Evolutionary conservation across 2,329 filamentous ascomycete species (phyloP), one percentile per base, ranked within the genome.

Genomic region (Pseudocercospora macadamiae): DNA sequence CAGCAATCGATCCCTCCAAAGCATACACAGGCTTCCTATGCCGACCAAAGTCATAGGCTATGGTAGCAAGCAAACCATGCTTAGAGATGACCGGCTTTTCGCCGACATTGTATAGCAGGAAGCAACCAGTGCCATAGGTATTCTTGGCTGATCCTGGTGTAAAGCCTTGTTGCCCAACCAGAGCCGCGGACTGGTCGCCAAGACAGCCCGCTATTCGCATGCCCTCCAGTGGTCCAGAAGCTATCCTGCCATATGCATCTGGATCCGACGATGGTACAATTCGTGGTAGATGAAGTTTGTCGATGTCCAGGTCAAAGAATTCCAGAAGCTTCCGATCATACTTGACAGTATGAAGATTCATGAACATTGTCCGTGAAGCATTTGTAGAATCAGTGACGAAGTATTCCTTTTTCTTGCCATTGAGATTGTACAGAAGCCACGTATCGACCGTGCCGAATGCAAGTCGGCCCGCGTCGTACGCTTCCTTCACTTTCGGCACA

Each of bases 331-430:
- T 81, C 57, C 91, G 86, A 71, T 95, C 91, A 75, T 96, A 96
- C 68, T 93, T 75, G 60, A 91, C 82, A 8, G 88, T 93, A 67
- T 86, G 83, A 54, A 96, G 81, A 76, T 96, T 91, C 88, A 96
- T 93, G 75, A 96, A 95, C 91, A 96, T 96, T 59, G 92, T 96
- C 70, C 92, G 82, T 49, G 89, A 93, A 16, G 92, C 92, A 73
- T 96, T 96, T 60, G 90, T 91, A 52, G 88, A 86, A 74, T 96
- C 92, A 0, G 92, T 95, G 61, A 96, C 90, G 70, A 90, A 87
- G 44, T 92, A 76, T 55, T 87, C 83, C 54, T 82, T 85, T 30
- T 62, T 62, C 45, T 89, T 87, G 59, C 89, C 91, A 69, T 96
- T 91, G 52, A 96, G 83, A 67, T 88, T 87, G 78, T 91, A 96